Evolutionary conservation across 164 flowering plant genomes (phyloP).

Genomic region (Paratinospora sagittata): DNA sequence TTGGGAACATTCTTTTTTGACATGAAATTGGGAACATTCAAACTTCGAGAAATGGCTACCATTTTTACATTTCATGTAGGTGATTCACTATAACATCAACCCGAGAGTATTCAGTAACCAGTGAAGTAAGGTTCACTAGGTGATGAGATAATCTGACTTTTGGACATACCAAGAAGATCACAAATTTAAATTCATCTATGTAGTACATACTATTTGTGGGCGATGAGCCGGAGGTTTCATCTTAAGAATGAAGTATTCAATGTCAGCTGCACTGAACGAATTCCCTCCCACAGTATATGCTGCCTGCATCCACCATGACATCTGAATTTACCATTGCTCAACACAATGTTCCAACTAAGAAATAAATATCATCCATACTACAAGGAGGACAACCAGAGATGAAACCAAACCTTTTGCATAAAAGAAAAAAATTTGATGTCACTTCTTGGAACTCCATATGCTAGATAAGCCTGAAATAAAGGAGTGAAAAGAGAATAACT

Average conservation of each 20-base stretch:
- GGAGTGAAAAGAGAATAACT: not conserved
- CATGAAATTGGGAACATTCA: not conserved
- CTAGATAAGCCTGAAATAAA: constrained; percentile 59
- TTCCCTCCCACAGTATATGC: constrained; percentile 42
- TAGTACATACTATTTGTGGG: constrained; percentile 40
- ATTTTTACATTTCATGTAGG: not conserved
- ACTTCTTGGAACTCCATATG: constrained; percentile 76
- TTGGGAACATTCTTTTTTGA: not conserved
- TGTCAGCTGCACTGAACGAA: constrained; percentile 37
- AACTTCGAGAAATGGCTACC: not conserved
- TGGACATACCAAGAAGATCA: not conserved
- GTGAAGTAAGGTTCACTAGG: not conserved
- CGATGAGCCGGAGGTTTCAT: constrained; percentile 43
- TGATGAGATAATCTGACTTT: not conserved
- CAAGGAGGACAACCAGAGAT: not conserved
- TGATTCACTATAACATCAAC: not conserved
- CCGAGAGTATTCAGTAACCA: not conserved
- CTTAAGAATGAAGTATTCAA: constrained; percentile 36
- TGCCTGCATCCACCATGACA: constrained; percentile 22
- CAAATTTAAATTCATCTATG: not conserved
- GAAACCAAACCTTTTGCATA: constrained; percentile 39
- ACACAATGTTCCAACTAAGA: not conserved
- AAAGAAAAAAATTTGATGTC: constrained; percentile 69
- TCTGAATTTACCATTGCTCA: constrained; percentile 1
- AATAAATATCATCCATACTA: not conserved